These are phyloP conservation scores for Ambrosia trifida DNA, from an alignment of 129 eudicot species.

Conservation along the genomic window DNA sequence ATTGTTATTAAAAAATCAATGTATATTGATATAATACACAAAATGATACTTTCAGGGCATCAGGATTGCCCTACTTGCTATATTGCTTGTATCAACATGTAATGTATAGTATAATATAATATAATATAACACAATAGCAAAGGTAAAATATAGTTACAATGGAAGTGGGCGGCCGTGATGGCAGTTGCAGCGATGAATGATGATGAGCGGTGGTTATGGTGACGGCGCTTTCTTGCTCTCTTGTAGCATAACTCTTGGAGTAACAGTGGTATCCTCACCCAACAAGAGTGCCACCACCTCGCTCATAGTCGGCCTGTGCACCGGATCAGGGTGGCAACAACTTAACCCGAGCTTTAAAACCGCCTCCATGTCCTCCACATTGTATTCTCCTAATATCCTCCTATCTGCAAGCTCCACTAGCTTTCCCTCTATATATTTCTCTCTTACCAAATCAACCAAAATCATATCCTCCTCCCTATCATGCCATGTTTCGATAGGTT, in stretches of 20 bases:
- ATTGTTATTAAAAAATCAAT: neutral
- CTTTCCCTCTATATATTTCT: conserved; percentile 51
- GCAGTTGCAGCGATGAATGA: neutral
- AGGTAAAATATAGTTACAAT: conserved; percentile 23
- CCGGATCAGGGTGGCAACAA: conserved; percentile 84
- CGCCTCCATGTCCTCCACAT: conserved; percentile 64
- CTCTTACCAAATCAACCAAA: conserved; percentile 73
- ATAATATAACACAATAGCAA: conserved; percentile 12
- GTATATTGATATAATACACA: conserved; percentile 25
- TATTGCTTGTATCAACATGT: neutral
- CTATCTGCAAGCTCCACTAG: conserved; percentile 56
- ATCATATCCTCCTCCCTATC: conserved; percentile 60
- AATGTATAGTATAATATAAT: no score
- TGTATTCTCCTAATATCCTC: conserved; percentile 71
- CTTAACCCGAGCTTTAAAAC: conserved; percentile 69
- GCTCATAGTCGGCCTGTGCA: conserved; percentile 60
- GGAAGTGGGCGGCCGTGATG: neutral
- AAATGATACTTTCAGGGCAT: conserved; percentile 12
- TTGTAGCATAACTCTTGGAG: conserved; percentile 39
- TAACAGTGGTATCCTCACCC: conserved; percentile 45
- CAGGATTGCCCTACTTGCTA: conserved; percentile 1
- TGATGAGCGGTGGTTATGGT: conserved; percentile 2
- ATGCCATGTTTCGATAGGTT: conserved; percentile 54
- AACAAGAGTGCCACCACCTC: conserved; percentile 60
- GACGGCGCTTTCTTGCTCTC: conserved; percentile 19